phyloP scores from a whole-genome alignment of 225 moss, liverwort and hornwort species.

The Anthoceros angustus region DNA sequence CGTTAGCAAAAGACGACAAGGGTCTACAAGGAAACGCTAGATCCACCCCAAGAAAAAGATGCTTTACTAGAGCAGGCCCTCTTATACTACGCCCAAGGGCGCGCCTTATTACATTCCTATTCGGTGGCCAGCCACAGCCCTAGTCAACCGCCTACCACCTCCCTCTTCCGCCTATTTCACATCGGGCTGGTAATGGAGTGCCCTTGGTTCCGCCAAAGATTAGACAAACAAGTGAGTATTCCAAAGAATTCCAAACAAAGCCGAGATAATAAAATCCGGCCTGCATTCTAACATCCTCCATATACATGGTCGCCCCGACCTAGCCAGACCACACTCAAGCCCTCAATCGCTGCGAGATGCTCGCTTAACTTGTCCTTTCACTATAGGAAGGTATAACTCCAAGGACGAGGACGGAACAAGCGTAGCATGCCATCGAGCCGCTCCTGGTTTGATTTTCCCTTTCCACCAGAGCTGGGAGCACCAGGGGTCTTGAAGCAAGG shows the following conservation, averaged over 20 bases:
- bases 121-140: too few species aligned
- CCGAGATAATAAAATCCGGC: too few species aligned
- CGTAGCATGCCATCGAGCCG: background rate
- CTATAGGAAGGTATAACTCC: background rate
- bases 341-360: background rate
- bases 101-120: too few species aligned
- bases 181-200: too few species aligned
- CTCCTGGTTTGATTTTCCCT: constrained; percentile 7
- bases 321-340: background rate
- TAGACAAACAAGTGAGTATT: background rate
- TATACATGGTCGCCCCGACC: background rate
- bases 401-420: constrained; percentile 4
- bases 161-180: too few species aligned
- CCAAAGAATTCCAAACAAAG: background rate
- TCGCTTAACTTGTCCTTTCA: background rate
- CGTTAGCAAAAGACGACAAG: too few species aligned
- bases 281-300: background rate
- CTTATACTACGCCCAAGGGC: too few species aligned
- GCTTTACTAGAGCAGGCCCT: too few species aligned
- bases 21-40: too few species aligned
- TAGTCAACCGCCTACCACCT: too few species aligned
- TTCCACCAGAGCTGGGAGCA: constrained; percentile 16
- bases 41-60: too few species aligned
- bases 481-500: constrained; percentile 18
- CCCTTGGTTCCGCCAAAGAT: too few species aligned